Conservation (phyloP, 1,139 yeast species). For the Taphrina communis region DNA sequence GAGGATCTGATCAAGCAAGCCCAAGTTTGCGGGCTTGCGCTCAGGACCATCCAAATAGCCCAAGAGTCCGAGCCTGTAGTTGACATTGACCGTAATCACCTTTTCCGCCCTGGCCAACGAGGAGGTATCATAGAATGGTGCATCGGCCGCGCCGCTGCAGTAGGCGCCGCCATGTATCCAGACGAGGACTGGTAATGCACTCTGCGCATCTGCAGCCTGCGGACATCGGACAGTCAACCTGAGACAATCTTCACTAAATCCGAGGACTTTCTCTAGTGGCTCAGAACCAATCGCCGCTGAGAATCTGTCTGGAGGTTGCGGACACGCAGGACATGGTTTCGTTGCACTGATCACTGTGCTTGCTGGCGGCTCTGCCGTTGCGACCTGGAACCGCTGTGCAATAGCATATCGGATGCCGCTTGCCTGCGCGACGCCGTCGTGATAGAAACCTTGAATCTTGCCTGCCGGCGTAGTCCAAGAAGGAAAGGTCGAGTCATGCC, state of each 20-base stretch:
- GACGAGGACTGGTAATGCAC: slow-evolving; percentile 8
- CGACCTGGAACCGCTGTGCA: slow-evolving; percentile 2
- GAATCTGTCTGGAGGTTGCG: slow-evolving; percentile 1
- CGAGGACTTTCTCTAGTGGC: neutral
- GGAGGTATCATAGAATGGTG: slow-evolving; percentile 2
- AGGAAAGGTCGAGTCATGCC: neutral
- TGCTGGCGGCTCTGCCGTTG: slow-evolving; percentile 1
- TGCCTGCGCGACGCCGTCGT: slow-evolving; percentile 12
- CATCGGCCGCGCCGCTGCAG: slow-evolving; percentile 6
- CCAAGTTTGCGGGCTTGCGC: slow-evolving; percentile 47
- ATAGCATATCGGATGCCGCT: slow-evolving; percentile 10
- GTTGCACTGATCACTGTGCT: neutral
- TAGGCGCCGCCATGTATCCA: slow-evolving; percentile 17
- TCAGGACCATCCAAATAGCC: slow-evolving; percentile 8
- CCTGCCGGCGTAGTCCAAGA: slow-evolving; percentile 8
- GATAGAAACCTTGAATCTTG: neutral
- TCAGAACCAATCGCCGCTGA: neutral
- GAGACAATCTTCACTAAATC: slow-evolving; percentile 14
- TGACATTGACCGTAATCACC: slow-evolving; percentile 6
- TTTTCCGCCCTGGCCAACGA: neutral
- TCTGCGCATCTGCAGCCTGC: neutral
- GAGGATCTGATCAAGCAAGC: slow-evolving; percentile 52
- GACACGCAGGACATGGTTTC: neutral
- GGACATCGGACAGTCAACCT: slow-evolving; percentile 8
- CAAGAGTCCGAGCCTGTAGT: slow-evolving; percentile 10